A percentile compares a stretch with the other conserved stretches of the same genome.
phyloP scores from a whole-genome alignment of 2,329 filamentous ascomycete species.

The Cladorrhinum sp. region DNA sequence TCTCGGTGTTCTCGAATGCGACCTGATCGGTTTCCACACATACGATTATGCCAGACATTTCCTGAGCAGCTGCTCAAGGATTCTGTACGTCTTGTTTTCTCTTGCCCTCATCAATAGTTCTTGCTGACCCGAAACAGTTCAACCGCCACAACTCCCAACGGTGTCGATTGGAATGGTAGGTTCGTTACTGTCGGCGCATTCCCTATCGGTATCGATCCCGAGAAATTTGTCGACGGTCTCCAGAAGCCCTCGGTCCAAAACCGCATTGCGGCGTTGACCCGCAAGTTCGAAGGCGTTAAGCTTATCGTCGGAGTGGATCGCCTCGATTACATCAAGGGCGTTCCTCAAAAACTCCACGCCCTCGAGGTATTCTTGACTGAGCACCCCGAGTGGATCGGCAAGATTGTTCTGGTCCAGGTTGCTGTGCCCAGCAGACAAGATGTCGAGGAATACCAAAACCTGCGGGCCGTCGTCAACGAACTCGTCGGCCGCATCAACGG shows the following conservation, averaged over 20 bases:
- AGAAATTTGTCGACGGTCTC: constrained; percentile 89
- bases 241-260: constrained; percentile 83
- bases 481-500: constrained; percentile 96
- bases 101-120: not conserved
- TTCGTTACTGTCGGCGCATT: constrained; percentile 92
- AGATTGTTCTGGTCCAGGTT: constrained; percentile 93
- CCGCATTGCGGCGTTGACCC: constrained; percentile 77
- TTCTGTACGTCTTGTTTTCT: constrained; percentile 52
- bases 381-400: constrained; percentile 96
- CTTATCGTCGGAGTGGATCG: constrained; percentile 96
- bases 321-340: constrained; percentile 97
- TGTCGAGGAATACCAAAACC: constrained; percentile 96
- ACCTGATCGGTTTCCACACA: constrained; percentile 95
- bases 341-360: constrained; percentile 94
- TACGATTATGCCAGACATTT: constrained; percentile 99
- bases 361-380: constrained; percentile 96
- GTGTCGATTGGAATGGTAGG: constrained; percentile 84
- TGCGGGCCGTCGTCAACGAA: constrained; percentile 93
- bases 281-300: constrained; percentile 94
- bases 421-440: constrained; percentile 93
- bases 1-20: constrained; percentile 84
- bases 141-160: constrained; percentile 81
- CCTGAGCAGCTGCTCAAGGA: constrained; percentile 91
- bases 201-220: constrained; percentile 95
- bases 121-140: constrained; percentile 39